These are phyloP conservation scores for Potentilla sterilis DNA, from an alignment of 306 rosid genomes.

Conservation along the genomic window DNA sequence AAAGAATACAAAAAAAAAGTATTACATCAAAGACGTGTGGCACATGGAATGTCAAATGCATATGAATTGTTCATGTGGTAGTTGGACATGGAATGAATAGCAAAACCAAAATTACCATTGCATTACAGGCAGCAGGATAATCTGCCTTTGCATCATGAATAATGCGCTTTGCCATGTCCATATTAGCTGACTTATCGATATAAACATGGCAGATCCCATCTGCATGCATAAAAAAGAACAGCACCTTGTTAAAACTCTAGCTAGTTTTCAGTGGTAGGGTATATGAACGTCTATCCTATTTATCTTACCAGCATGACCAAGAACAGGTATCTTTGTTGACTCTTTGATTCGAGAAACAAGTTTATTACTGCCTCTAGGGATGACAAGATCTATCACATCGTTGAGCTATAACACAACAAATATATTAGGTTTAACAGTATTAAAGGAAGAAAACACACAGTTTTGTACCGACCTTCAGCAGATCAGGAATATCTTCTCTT, in stretches of 20 bases:
- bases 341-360: conserved; percentile 90
- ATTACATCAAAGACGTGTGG: conserved; percentile 7
- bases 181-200: conserved; percentile 70
- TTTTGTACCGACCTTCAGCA: conserved; percentile 62
- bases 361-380: conserved; percentile 90
- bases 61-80: background rate
- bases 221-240: conserved; percentile 36
- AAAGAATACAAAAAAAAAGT: conserved; percentile 7
- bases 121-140: conserved; percentile 83
- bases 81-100: background rate
- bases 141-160: conserved; percentile 72
- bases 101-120: conserved; percentile 54
- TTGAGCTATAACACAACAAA: conserved; percentile 60
- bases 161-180: conserved; percentile 73
- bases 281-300: conserved; percentile 3
- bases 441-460: conserved; percentile 16
- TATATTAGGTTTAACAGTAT: conserved; percentile 23
- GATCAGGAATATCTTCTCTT: conserved; percentile 84
- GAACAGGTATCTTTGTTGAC: conserved; percentile 89
- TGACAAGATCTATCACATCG: conserved; percentile 91
- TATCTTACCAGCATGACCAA: conserved; percentile 81
- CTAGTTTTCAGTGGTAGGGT: conserved; percentile 9
- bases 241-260: conserved; percentile 19
- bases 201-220: conserved; percentile 88
- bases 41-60: background rate